These are phyloP conservation scores for Tricholoma flavovirens DNA, from an alignment of 768 basidiomycete species.

Conservation along the genomic window DNA sequence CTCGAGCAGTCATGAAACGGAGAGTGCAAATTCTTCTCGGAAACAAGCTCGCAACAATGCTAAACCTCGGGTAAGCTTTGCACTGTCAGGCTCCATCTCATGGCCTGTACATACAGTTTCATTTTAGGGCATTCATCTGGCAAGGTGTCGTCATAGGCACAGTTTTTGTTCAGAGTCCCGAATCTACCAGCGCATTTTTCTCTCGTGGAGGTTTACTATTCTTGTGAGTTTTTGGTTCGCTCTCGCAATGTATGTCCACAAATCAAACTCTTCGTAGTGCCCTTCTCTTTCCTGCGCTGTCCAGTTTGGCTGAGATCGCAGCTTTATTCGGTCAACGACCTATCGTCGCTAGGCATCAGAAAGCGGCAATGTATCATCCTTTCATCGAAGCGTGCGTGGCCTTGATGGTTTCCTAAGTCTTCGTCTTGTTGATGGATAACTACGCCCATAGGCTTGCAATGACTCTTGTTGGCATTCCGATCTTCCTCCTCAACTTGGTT, in stretches of 20 bases:
- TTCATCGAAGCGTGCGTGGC: constrained; percentile 35
- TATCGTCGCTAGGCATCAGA: constrained; percentile 51
- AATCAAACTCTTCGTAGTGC: constrained; percentile 28
- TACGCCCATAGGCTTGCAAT: neutral
- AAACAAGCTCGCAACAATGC: constrained; percentile 21
- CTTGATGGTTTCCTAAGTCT: neutral
- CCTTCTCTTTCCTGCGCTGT: constrained; percentile 52
- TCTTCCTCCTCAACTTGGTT: constrained; percentile 41
- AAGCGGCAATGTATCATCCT: constrained; percentile 59
- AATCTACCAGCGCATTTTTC: constrained; percentile 43
- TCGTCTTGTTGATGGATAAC: neutral
- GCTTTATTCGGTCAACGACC: constrained; percentile 57
- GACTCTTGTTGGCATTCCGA: constrained; percentile 57
- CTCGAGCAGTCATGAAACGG: constrained; percentile 31
- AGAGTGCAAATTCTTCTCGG: constrained; percentile 35
- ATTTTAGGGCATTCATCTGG: constrained; percentile 27
- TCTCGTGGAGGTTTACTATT: constrained; percentile 48
- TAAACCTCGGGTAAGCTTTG: constrained; percentile 25
- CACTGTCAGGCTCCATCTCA: too few relatives aligned
- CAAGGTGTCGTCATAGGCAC: constrained; percentile 25
- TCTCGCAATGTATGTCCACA: neutral
- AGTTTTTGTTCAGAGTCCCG: constrained; percentile 40
- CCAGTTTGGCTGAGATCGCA: constrained; percentile 61
- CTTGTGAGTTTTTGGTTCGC: constrained; percentile 17
- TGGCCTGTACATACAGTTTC: neutral